Conservation (phyloP, 768 basidiomycete genomes). For the Mycena leptocephala region DNA sequence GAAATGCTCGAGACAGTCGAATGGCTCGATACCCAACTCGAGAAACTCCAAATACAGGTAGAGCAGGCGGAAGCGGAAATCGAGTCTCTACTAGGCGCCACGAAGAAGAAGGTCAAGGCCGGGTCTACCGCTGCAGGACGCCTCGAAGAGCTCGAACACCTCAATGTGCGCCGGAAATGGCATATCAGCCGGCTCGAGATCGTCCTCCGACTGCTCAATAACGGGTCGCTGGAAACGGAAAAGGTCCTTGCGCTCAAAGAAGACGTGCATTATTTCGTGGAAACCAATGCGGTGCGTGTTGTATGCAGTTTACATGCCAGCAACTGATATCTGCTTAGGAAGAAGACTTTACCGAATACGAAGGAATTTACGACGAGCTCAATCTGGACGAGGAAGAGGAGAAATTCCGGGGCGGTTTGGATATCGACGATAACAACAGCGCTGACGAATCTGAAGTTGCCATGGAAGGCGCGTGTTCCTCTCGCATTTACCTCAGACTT, state of each 20-base stretch:
- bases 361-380: slow-evolving; percentile 98
- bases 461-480: slow-evolving; percentile 72
- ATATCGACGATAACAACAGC: slow-evolving; percentile 80
- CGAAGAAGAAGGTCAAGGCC: slow-evolving; percentile 89
- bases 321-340: slow-evolving; percentile 68
- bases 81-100: slow-evolving; percentile 84
- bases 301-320: background rate
- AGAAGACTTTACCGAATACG: slow-evolving; percentile 97
- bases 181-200: slow-evolving; percentile 95
- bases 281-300: slow-evolving; percentile 89
- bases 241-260: slow-evolving; percentile 90
- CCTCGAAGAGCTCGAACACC: slow-evolving; percentile 85
- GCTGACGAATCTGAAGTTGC: slow-evolving; percentile 84
- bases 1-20: slow-evolving; percentile 91
- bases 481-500: background rate
- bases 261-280: slow-evolving; percentile 96
- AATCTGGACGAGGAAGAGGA: slow-evolving; percentile 98
- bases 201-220: slow-evolving; percentile 93
- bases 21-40: slow-evolving; percentile 92
- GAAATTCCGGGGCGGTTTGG: slow-evolving; percentile 86
- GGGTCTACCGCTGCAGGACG: slow-evolving; percentile 75
- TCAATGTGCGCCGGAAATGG: slow-evolving; percentile 97
- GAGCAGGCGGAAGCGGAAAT: slow-evolving; percentile 97
- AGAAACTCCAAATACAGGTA: slow-evolving; percentile 94
- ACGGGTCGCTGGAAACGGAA: slow-evolving; percentile 89